A percentile compares a stretch with the other conserved stretches of the same genome.
Evolutionary conservation across 805 yeast species (phyloP).

Genomic region (Lipomyces kockii): DNA sequence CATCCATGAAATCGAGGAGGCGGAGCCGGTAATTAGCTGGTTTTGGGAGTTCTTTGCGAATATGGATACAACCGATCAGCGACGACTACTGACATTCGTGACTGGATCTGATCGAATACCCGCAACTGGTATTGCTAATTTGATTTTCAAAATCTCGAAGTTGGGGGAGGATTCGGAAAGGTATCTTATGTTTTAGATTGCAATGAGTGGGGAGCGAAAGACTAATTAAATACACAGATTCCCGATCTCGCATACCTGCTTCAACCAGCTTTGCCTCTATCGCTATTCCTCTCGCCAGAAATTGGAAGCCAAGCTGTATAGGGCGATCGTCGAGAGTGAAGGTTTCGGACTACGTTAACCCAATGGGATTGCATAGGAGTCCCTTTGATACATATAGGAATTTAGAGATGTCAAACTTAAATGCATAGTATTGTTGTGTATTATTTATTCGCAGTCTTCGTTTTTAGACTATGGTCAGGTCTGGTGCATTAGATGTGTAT

Average conservation of each 20-base stretch:
- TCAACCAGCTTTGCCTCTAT: constrained; percentile 82
- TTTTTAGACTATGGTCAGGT: neutral
- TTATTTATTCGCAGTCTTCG: neutral
- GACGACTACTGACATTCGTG: constrained; percentile 70
- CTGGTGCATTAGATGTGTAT: neutral
- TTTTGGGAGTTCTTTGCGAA: constrained; percentile 80
- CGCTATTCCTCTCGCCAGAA: constrained; percentile 63
- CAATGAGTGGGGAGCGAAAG: neutral
- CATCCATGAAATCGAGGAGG: constrained; percentile 41
- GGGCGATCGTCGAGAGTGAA: constrained; percentile 77
- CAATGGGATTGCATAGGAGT: neutral
- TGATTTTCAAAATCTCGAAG: constrained; percentile 72
- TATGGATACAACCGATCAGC: constrained; percentile 56
- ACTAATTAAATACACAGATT: constrained; percentile 42
- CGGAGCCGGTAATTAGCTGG: constrained; percentile 64
- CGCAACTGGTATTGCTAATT: constrained; percentile 83
- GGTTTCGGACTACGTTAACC: constrained; percentile 78
- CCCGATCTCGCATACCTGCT: constrained; percentile 93
- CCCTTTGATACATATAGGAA: neutral
- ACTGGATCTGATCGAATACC: constrained; percentile 94
- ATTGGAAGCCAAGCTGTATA: constrained; percentile 59
- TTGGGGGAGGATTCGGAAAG: constrained; percentile 54
- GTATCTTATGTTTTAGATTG: neutral
- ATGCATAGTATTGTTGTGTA: constrained; percentile 1
- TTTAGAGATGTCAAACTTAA: neutral